phyloP scores from a whole-genome alignment of 371 early-diverging fungal species.

The Mortierella sp. region DNA sequence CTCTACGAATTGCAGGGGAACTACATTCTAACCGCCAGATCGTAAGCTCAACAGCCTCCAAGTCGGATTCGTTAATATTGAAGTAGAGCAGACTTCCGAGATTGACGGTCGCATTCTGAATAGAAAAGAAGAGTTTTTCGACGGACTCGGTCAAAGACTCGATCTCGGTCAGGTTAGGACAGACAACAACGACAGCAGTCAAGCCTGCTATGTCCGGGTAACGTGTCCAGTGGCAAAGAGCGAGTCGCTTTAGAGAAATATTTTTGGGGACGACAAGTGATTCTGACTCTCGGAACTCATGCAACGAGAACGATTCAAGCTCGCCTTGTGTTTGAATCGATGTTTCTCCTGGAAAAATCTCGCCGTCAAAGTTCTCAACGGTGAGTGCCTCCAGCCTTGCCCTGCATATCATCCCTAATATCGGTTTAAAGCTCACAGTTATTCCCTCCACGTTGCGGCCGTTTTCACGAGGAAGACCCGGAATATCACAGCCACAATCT shows the following conservation, averaged over 20 bases:
- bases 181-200: neutral
- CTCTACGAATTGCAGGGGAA: neutral
- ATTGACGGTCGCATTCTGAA: neutral
- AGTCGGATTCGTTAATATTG: neutral
- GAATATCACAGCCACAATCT: slow-evolving; percentile 14
- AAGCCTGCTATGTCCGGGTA: slow-evolving; percentile 13
- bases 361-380: slow-evolving; percentile 30
- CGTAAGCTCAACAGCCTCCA: slow-evolving; percentile 12
- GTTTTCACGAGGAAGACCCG: neutral
- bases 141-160: slow-evolving; percentile 12
- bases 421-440: slow-evolving; percentile 17
- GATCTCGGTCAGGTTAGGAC: slow-evolving; percentile 19
- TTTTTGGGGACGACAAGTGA: slow-evolving; percentile 11
- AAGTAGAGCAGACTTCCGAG: neutral
- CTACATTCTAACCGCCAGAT: slow-evolving; percentile 2
- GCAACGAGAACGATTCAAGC: slow-evolving; percentile 10
- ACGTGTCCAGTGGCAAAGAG: slow-evolving; percentile 19
- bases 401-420: slow-evolving; percentile 33
- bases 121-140: neutral
- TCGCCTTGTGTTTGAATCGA: slow-evolving; percentile 1
- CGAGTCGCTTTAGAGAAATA: slow-evolving; percentile 15
- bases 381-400: slow-evolving; percentile 16
- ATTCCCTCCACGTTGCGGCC: neutral
- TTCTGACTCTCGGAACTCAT: slow-evolving; percentile 7
- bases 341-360: slow-evolving; percentile 16